Evolutionary conservation across 345 rosid species (phyloP), one percentile per base, ranked within the genome.

Genomic region (Noccaea bulbosa): DNA sequence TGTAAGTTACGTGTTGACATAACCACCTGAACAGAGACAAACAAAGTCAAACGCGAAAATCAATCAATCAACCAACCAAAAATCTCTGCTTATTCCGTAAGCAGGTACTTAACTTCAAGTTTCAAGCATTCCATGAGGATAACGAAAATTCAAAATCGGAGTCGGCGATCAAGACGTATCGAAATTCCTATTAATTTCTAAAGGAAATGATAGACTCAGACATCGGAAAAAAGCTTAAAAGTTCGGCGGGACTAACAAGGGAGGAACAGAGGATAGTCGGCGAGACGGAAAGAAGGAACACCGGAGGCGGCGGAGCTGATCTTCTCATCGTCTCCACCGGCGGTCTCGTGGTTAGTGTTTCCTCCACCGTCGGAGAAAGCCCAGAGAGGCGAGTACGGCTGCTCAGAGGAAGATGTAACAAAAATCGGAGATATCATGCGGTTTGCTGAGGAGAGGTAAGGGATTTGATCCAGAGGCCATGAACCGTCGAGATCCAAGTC

Each of bases 361-460:
- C 47, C 67, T 9, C 67, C 76, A 33, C 56, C 68, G 58, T 85
- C 96, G 39, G 96, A 82, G 79, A 93, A 93, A 49, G 90, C 90
- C 93, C 96, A 90, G 5, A 93, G 91, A 79, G 98, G 97, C 5
- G 98, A 90, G 64, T 79, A 79, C 41, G 97, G 96, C 72, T 74
- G 93, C 11, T 88, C 96, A 12, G 96, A 62, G 56, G 88, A 71
- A 52, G 38, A 79, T 0, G 41, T 75, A 16, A 71, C 32, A 41
- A 85, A 50, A 44, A 81, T 57, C 0, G 97, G 90, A 24, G 97
- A 90, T 11, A 71, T 59, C 79, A 82, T 63, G 22, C 87, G 92
- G 34, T 77, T 83, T 10, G 86, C 47, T 16, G 71, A 50, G 5
- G 68, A 71, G 49, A 59, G 55, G 70, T 77, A 84, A 64, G 85